phyloP scores from a whole-genome alignment of 176 grass and related monocot species.

The Neostapfia colusana region DNA sequence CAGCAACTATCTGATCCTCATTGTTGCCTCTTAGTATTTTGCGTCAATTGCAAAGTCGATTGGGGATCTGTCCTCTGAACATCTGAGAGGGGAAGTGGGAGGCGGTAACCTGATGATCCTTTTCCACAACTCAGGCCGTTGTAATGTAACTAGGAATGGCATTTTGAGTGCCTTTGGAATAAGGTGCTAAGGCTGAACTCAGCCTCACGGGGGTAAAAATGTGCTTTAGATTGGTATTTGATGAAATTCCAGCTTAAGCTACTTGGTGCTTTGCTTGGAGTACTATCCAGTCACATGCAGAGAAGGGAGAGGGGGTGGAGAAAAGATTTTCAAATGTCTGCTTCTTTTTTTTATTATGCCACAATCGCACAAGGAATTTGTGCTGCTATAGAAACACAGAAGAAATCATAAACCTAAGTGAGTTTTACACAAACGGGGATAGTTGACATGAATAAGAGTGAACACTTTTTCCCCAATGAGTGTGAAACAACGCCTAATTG shows the following conservation, averaged over 20 bases:
- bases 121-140: neutral
- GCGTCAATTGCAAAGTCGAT: neutral
- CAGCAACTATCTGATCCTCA: neutral
- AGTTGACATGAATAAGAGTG: neutral
- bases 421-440: neutral
- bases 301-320: neutral
- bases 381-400: neutral
- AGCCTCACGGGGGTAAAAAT: neutral
- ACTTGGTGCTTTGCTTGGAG: neutral
- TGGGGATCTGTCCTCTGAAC: neutral
- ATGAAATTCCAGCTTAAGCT: neutral
- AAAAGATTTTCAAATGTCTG: neutral
- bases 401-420: neutral
- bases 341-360: neutral
- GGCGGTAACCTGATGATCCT: neutral
- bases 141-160: neutral
- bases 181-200: neutral
- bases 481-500: constrained; percentile 1
- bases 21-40: neutral
- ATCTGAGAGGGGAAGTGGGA: neutral
- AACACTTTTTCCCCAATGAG: neutral
- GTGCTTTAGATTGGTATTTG: neutral
- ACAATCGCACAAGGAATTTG: neutral
- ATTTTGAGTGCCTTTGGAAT: neutral
- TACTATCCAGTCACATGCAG: neutral